A percentile compares a stretch with the other conserved stretches of the same genome.
phyloP scores from a whole-genome alignment of 2,329 filamentous ascomycete species.

The Fusarium cicatricum region DNA sequence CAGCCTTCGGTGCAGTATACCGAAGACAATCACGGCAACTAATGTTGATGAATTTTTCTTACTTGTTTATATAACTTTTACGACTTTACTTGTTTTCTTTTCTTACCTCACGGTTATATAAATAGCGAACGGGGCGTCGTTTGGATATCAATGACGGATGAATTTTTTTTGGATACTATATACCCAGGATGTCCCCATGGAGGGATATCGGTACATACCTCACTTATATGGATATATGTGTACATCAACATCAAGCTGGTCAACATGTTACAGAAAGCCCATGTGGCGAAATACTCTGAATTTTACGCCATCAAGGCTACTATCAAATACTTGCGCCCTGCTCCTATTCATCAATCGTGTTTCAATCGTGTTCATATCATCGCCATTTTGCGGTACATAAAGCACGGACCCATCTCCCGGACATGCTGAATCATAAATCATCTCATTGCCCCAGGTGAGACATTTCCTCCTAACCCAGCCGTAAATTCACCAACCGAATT shows the following conservation, averaged over 20 bases:
- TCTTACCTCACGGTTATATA: constrained; percentile 21
- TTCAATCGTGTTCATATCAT: neutral
- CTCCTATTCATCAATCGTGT: constrained; percentile 1
- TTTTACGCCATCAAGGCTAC: neutral
- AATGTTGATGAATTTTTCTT: constrained; percentile 30
- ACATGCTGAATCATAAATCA: no score
- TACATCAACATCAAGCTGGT: constrained; percentile 18
- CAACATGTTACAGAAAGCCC: constrained; percentile 25
- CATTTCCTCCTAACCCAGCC: no score
- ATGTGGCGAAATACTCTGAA: constrained; percentile 10
- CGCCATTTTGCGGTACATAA: no score
- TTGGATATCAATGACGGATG: constrained; percentile 28
- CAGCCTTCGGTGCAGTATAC: constrained; percentile 44
- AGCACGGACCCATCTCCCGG: neutral
- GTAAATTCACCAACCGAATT: constrained; percentile 53
- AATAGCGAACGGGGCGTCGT: constrained; percentile 34
- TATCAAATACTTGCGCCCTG: neutral
- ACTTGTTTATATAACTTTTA: constrained; percentile 11
- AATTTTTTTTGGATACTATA: constrained; percentile 21
- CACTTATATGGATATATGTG: constrained; percentile 19
- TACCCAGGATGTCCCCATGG: constrained; percentile 34
- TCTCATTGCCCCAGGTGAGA: no score
- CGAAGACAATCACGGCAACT: constrained; percentile 37
- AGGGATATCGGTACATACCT: constrained; percentile 36
- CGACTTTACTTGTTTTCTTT: constrained; percentile 1